Evolutionary conservation across 495 filamentous ascomycete genomes (phyloP).

Genomic region (Pyronema omphalodes): DNA sequence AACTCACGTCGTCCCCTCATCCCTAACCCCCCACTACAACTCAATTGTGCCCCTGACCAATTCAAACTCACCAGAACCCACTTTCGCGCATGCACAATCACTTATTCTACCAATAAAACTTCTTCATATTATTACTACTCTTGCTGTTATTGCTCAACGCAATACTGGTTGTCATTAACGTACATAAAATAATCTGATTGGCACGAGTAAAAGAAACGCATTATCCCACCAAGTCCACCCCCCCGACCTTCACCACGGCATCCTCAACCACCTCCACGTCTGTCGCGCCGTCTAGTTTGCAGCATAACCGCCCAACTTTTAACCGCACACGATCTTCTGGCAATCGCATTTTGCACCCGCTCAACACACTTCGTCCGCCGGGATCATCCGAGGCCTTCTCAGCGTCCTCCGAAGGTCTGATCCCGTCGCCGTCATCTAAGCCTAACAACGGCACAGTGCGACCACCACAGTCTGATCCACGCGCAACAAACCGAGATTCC

Average conservation of each 20-base stretch:
- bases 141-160: too few relatives aligned
- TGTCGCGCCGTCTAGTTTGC: not conserved
- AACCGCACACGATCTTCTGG: not conserved
- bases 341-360: constrained; percentile 2
- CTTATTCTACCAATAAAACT: not conserved
- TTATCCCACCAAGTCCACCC: not conserved
- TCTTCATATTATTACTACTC: not conserved
- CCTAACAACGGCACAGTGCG: not conserved
- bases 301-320: not conserved
- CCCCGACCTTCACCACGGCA: not conserved
- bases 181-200: too few relatives aligned
- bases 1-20: too few relatives aligned
- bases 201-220: not conserved
- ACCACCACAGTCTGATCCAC: not conserved
- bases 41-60: not conserved
- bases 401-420: not conserved
- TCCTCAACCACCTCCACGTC: not conserved
- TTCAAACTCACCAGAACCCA: not conserved
- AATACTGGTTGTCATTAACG: too few relatives aligned
- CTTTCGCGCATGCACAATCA: not conserved
- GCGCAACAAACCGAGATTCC: not conserved
- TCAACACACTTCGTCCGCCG: not conserved
- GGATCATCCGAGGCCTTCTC: not conserved
- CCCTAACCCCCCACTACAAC: too few relatives aligned
- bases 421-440: not conserved